A percentile compares a stretch with the other conserved stretches of the same genome.
Evolutionary conservation across 192 early-diverging fungal species (phyloP).

Genomic region (Coemansia biformis): DNA sequence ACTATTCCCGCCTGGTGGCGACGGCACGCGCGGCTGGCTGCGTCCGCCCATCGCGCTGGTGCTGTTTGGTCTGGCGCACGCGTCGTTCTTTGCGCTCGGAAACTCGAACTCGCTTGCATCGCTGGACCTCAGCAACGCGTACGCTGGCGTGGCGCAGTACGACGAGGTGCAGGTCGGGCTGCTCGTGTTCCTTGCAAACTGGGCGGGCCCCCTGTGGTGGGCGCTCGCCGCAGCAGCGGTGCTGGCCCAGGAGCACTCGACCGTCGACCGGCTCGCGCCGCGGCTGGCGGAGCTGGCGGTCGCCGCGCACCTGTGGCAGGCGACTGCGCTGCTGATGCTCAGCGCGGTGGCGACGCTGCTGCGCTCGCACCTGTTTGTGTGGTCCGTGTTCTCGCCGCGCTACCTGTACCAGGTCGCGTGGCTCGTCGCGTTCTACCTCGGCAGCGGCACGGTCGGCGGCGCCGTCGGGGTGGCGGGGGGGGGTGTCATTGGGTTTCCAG

Average conservation of each 20-base stretch:
- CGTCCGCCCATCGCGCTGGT: constrained; percentile 35
- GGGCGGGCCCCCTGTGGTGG: constrained; percentile 69
- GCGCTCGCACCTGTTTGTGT: constrained; percentile 70
- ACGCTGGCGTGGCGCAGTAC: constrained; percentile 66
- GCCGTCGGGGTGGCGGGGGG: constrained; percentile 15
- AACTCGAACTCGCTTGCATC: constrained; percentile 76
- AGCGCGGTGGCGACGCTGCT: constrained; percentile 60
- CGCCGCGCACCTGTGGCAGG: constrained; percentile 40
- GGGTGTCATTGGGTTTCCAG: too few relatives aligned
- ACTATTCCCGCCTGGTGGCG: constrained; percentile 19
- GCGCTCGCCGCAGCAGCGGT: constrained; percentile 42
- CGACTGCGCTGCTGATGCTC: constrained; percentile 51
- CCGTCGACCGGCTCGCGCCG: neutral
- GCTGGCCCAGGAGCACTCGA: neutral
- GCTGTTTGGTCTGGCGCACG: constrained; percentile 43
- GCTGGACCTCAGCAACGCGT: constrained; percentile 71
- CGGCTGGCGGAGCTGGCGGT: constrained; percentile 8
- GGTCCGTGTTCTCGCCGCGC: constrained; percentile 80
- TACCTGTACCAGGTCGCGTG: constrained; percentile 72
- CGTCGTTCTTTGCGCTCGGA: constrained; percentile 64
- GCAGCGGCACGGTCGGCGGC: constrained; percentile 18
- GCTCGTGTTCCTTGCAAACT: constrained; percentile 66
- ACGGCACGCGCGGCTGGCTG: neutral
- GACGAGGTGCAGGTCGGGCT: constrained; percentile 56
- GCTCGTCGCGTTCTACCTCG: constrained; percentile 45